Conservation (phyloP, 140 eudicot species). For the Senecio squalidus region DNA sequence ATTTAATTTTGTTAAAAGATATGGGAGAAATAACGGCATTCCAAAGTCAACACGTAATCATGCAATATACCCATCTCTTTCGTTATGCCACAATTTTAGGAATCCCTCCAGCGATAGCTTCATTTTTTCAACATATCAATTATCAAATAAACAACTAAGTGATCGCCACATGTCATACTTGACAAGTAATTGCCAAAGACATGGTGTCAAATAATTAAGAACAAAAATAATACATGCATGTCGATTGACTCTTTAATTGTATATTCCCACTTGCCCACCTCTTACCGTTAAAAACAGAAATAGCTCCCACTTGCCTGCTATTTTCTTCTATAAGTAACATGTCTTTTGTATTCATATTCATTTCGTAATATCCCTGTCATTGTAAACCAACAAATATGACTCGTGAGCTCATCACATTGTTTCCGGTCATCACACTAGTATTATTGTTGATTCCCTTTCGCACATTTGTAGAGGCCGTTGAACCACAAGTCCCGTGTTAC, state of each 20-base stretch:
- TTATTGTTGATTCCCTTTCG: not conserved
- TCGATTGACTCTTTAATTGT: not conserved
- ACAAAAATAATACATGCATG: not conserved
- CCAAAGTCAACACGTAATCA: too few relatives aligned
- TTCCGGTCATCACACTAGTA: not conserved
- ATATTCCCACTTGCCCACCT: not conserved
- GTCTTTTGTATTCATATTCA: not conserved
- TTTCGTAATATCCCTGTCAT: not conserved
- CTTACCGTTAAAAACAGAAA: too few relatives aligned
- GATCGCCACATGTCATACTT: not conserved
- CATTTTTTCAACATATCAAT: too few relatives aligned
- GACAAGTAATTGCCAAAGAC: not conserved
- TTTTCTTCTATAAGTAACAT: not conserved
- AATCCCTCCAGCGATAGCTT: too few relatives aligned
- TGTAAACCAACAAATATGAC: not conserved
- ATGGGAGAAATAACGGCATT: too few relatives aligned
- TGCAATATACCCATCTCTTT: too few relatives aligned
- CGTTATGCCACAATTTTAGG: too few relatives aligned
- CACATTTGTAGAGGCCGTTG: not conserved
- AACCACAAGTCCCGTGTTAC: slow-evolving; percentile 41
- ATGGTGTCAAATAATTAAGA: not conserved
- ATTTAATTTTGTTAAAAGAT: too few relatives aligned
- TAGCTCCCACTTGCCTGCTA: too few relatives aligned
- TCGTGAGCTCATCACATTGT: not conserved
- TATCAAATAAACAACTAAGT: not conserved